phyloP scores from a whole-genome alignment of 495 filamentous ascomycete species.

The Tuber calosporum region DNA sequence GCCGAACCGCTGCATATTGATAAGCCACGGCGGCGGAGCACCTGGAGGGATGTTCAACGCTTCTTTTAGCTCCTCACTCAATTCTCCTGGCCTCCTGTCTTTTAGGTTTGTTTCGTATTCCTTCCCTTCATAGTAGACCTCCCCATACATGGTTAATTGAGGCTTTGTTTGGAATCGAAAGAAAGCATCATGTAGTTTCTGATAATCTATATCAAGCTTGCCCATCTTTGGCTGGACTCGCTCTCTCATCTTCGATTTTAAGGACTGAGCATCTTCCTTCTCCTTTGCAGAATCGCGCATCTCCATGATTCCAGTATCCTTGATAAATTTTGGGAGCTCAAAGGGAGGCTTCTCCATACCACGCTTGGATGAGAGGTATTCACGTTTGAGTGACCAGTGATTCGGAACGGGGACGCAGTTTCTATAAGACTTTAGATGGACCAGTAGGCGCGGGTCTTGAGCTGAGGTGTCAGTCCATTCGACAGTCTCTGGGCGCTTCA shows the following conservation, averaged over 20 bases:
- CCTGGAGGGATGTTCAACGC: slow-evolving; percentile 90
- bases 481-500: slow-evolving; percentile 84
- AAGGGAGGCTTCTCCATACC: slow-evolving; percentile 94
- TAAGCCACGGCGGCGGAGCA: slow-evolving; percentile 91
- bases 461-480: slow-evolving; percentile 98
- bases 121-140: slow-evolving; percentile 98
- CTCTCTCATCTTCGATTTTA: slow-evolving; percentile 94
- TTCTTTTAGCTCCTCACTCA: slow-evolving; percentile 84
- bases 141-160: slow-evolving; percentile 84
- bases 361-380: slow-evolving; percentile 91
- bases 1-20: slow-evolving; percentile 89
- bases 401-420: slow-evolving; percentile 91
- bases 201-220: slow-evolving; percentile 94
- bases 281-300: slow-evolving; percentile 96
- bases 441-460: slow-evolving; percentile 76
- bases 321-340: slow-evolving; percentile 89
- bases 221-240: slow-evolving; percentile 95
- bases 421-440: slow-evolving; percentile 88
- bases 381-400: slow-evolving; percentile 92
- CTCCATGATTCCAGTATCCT: slow-evolving; percentile 92
- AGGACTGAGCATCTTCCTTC: slow-evolving; percentile 79
- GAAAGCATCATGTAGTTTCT: slow-evolving; percentile 95
- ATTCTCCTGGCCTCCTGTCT: slow-evolving; percentile 80
- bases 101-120: slow-evolving; percentile 93
- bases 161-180: slow-evolving; percentile 97